Percentiles rank a stretch among this genome's conserved stretches.
phyloP scores from a whole-genome alignment of 2,329 filamentous ascomycete species.

The Ophiosphaerella herpotricha region DNA sequence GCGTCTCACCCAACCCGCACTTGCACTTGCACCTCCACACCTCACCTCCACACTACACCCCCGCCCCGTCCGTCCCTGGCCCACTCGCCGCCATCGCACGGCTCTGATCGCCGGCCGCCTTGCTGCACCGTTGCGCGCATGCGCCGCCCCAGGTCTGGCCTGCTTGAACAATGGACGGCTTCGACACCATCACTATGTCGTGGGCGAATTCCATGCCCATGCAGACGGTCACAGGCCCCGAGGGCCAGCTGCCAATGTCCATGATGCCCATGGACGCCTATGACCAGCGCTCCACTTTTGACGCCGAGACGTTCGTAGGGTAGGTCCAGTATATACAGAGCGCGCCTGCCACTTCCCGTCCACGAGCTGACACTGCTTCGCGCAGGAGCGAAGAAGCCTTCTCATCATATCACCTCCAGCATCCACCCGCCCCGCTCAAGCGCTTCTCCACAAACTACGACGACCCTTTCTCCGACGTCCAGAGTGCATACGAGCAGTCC shows the following conservation, averaged over 20 bases:
- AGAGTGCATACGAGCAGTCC: conserved; percentile 55
- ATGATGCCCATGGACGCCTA: conserved; percentile 59
- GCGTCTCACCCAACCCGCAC: background rate
- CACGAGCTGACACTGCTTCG: conserved; percentile 30
- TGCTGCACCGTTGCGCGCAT: conserved; percentile 31
- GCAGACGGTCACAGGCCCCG: conserved; percentile 54
- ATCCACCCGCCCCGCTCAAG: conserved; percentile 50
- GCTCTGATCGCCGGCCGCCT: conserved; percentile 6
- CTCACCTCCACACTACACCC: background rate
- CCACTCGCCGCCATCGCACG: conserved; percentile 13
- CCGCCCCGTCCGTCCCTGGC: conserved; percentile 10
- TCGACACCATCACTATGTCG: conserved; percentile 65
- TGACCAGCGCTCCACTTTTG: conserved; percentile 64
- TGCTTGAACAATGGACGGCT: conserved; percentile 54
- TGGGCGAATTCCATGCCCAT: conserved; percentile 62
- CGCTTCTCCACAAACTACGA: conserved; percentile 57
- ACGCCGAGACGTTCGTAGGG: conserved; percentile 65
- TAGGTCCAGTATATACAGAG: conserved; percentile 40
- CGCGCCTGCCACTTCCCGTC: conserved; percentile 19
- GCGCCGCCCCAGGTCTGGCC: conserved; percentile 24
- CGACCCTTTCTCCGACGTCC: conserved; percentile 57
- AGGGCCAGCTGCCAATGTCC: conserved; percentile 46
- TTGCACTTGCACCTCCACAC: background rate
- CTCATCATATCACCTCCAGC: conserved; percentile 48
- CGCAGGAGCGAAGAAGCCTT: conserved; percentile 59